Conservation (phyloP, 2,329 filamentous ascomycete species). For the Stemphylium lycopersici region DNA sequence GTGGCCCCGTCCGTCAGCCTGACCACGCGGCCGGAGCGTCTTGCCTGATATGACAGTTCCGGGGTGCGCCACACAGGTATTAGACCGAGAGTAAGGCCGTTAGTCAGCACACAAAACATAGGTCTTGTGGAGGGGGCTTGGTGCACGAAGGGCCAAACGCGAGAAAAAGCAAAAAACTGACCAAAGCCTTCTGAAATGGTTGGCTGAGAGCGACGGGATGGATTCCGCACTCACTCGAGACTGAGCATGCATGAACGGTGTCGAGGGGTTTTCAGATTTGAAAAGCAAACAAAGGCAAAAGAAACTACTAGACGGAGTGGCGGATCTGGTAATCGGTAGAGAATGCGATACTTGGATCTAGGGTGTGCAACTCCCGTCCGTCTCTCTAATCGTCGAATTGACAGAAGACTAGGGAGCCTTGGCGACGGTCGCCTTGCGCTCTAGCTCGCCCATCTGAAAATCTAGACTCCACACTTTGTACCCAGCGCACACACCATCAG, state of each 20-base stretch:
- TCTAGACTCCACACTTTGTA: slow-evolving; percentile 1
- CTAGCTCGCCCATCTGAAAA: not conserved
- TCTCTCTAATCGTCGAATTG: not conserved
- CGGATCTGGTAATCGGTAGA: not conserved
- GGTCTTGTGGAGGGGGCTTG: slow-evolving; percentile 1
- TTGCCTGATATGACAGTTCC: not conserved
- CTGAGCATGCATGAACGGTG: slow-evolving; percentile 5
- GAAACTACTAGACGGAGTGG: too few relatives aligned
- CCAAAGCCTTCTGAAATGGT: not conserved
- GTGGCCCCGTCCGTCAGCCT: not conserved
- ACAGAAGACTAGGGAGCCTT: not conserved
- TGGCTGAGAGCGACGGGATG: slow-evolving; percentile 1
- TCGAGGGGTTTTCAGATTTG: not conserved
- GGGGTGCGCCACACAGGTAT: not conserved
- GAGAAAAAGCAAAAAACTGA: not conserved
- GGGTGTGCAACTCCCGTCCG: not conserved
- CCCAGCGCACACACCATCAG: not conserved
- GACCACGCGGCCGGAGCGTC: not conserved
- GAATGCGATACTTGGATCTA: not conserved
- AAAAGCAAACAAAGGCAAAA: slow-evolving; percentile 1
- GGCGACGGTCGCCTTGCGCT: not conserved
- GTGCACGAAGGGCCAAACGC: not conserved
- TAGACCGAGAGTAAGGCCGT: not conserved
- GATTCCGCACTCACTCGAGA: not conserved
- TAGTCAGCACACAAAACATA: slow-evolving; percentile 7